Conservation (phyloP, 805 yeast genomes). For the Metschnikowia kunwiensis region DNA sequence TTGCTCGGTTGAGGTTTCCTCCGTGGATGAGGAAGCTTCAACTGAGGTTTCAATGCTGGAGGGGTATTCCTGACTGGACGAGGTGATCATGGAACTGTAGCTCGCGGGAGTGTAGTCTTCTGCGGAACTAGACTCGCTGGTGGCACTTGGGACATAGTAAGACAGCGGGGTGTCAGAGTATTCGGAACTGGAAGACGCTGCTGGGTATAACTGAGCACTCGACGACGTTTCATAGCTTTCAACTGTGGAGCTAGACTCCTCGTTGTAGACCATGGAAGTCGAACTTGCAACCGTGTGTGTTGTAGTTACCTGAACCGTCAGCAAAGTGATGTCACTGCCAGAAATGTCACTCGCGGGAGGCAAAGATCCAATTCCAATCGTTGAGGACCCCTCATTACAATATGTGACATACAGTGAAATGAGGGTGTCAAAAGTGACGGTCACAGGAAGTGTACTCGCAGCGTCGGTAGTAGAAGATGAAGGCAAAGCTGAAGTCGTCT, state of each 20-base stretch:
- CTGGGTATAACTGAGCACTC: no score
- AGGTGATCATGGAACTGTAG: no score
- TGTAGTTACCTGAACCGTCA: neutral
- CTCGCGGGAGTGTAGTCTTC: neutral
- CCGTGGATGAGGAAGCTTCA: no score
- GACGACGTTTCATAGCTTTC: neutral
- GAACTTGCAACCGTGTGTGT: neutral
- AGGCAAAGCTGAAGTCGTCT: neutral
- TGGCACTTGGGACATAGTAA: neutral
- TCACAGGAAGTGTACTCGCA: slow-evolving; percentile 1
- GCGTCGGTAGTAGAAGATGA: neutral
- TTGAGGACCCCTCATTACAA: slow-evolving; percentile 5
- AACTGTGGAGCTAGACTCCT: neutral
- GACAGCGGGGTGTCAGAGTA: neutral
- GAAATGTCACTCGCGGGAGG: neutral
- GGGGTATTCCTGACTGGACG: no score
- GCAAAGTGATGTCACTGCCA: neutral
- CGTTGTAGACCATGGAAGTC: neutral
- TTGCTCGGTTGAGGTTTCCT: no score
- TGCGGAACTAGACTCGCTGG: neutral
- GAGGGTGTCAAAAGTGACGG: slow-evolving; percentile 1
- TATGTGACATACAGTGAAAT: slow-evolving; percentile 6
- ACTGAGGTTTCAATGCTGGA: no score
- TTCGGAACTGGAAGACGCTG: neutral
- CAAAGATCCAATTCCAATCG: slow-evolving; percentile 5